Base-by-base conservation (phyloP, 441 rosid genomes). In the Brassica balearica region DNA sequence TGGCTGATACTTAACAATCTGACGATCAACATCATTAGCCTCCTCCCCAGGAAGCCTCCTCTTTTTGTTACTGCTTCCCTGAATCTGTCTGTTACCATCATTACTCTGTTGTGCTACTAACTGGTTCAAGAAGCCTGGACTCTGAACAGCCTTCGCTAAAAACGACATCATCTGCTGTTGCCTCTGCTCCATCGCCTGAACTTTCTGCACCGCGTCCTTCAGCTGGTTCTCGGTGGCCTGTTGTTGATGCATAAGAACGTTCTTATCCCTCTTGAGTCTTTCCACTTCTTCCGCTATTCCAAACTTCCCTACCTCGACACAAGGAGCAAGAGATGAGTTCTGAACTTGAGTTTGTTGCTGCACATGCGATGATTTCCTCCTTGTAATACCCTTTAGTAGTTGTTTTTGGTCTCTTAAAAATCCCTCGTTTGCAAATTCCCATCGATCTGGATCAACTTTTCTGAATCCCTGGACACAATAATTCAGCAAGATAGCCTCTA, bases 81-180 rank as follows among this genome's bases (percentile, higher is more conserved):
- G 65, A 75, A 85, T 80, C 60, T 74, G 76, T 77, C 86, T 82
- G 76, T 58, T 83, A 68, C 84, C 81, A 23, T 84, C 88, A 63
- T 81, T 84, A 51, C 83, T 85, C 59, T 81, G 84, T 69, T 84
- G 93, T 27, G 88, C 2, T 34, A 89, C 85, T 22, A 90, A 71
- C 80, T 87, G 89, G 80, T 56, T 84, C 68, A 90, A 72, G 85
- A 88, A 86, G 73, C 85, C 82, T 4, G 91, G 88, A 81, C 80
- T 87, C 34, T 77, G 84, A 72, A 88, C 81, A 58, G 88, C 94
- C 77, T 86, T 88, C 14, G 89, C 92, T 15, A 88, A 85, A 76
- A 90, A 88, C n/a, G 88, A 86, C 92, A 90, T 82, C 87, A 86
- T 90, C 72, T 90, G 89, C 72, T 90, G 89, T 78, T 88, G 92